Evolutionary conservation across 192 early-diverging fungal genomes (phyloP), one percentile per base, ranked within the genome.

Genomic region (Allomyces arbusculus): DNA sequence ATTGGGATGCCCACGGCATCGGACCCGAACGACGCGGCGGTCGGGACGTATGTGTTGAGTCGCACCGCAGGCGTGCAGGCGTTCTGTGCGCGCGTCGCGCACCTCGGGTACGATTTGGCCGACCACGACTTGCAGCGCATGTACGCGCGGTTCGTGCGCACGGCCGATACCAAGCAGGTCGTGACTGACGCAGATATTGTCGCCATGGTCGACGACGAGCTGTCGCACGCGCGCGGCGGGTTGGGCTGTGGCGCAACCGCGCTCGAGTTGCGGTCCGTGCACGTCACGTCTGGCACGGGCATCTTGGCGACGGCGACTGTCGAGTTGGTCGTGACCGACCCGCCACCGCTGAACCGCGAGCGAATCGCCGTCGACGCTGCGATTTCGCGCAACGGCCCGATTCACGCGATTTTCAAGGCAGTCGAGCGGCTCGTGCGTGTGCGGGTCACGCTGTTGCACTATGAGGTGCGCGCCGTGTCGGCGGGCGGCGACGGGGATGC

Each of bases 331-430:
- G 87, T 91, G 70, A 77, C 81, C 0, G 61, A 71, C 28, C 44
- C 65, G 3, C 75, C 69, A 23, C 65, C 68, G n/a, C 77, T 77
- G 33, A 23, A 79, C 26, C 33, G 33, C 5, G 71, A 40, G 33
- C 33, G 33, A 8, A 40, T 40, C 33, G 33, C 33, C 33, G 33
- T 78, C 55, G 91, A 92, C 73, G 93, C 87, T 10, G 89, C 90
- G 22, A 80, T 87, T 63, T 91, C 87, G 22, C 68, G 71, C 50
- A 85, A 86, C 70, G 91, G 93, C 16, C 89, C 93, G 9, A 86
- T 95, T 25, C 88, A 92, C 71, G 91, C 93, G 12, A 84, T 89
- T 61, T 95, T 90, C 78, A 79, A 75, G 55, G 88, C 85, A 55
- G 94, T 95, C 70, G 90, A 95, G 77, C 89, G 91, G 58, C 77